A percentile compares a stretch with the other conserved stretches of the same genome.
phyloP scores from a whole-genome alignment of 2,329 filamentous ascomycete genomes.

The Ceratocystis destructans region DNA sequence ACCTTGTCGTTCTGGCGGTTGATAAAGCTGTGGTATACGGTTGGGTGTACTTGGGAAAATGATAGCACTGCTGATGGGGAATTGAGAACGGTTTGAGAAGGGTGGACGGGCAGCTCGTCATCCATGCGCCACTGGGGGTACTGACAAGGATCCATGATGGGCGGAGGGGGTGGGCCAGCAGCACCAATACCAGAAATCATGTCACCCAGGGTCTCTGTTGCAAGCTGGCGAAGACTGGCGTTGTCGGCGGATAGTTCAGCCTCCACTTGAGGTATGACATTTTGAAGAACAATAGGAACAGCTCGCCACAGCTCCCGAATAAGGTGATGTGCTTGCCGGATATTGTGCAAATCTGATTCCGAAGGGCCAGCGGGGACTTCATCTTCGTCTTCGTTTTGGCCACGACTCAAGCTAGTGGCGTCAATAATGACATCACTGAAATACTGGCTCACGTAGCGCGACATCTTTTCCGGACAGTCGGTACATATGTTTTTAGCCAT shows the following conservation, averaged over 20 bases:
- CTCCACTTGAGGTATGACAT: slow-evolving; percentile 87
- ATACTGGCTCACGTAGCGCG: slow-evolving; percentile 84
- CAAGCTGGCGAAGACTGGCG: slow-evolving; percentile 68
- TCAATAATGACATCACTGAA: slow-evolving; percentile 95
- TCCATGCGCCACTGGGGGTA: slow-evolving; percentile 64
- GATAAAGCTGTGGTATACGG: slow-evolving; percentile 72
- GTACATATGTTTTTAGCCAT: slow-evolving; percentile 95
- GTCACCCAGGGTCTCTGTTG: slow-evolving; percentile 87
- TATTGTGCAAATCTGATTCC: slow-evolving; percentile 73
- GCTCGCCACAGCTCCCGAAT: slow-evolving; percentile 90
- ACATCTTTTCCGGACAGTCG: slow-evolving; percentile 82
- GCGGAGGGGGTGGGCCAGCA: slow-evolving; percentile 64
- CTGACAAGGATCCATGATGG: slow-evolving; percentile 61
- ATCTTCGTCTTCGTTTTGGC: slow-evolving; percentile 50
- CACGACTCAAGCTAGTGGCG: slow-evolving; percentile 50
- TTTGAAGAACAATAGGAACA: slow-evolving; percentile 72
- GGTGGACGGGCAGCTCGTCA: slow-evolving; percentile 39
- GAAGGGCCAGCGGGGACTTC: slow-evolving; percentile 50
- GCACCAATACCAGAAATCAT: slow-evolving; percentile 89
- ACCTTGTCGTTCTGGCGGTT: slow-evolving; percentile 79
- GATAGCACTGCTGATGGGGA: slow-evolving; percentile 78
- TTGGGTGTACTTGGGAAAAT: slow-evolving; percentile 68
- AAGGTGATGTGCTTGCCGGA: slow-evolving; percentile 77
- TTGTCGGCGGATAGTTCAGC: slow-evolving; percentile 86
- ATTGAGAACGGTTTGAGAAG: slow-evolving; percentile 51